Base-by-base conservation (phyloP, 805 yeast genomes). In the Kodamaea kaohsiungensis region DNA sequence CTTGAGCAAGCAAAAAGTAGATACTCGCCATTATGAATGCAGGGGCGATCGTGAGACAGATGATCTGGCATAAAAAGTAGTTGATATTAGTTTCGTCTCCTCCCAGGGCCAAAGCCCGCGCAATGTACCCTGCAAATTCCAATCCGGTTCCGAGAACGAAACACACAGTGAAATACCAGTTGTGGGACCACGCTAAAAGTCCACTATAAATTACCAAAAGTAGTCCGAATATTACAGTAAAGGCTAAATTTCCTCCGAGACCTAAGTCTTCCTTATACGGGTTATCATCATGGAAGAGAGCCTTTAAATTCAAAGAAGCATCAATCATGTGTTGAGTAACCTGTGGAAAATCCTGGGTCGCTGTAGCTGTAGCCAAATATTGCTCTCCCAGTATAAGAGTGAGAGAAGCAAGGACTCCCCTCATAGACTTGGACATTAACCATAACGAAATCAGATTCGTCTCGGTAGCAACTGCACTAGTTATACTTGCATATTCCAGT, bases 401-500 rank as follows among this genome's bases (percentile, higher is more conserved):
- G 49, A 70, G 57, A 2, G 78, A 72, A 1, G 77, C 78, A 47
- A 65, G 57, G 6, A 74, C 77, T 1, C 77, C 77, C 38, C 77
- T 57, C 13, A 60, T 43, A 15, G 48, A 33, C 16, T 43, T 43
- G 25, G 47, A 42, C 3, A 43, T 13, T n/a, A 17, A 4, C 38
- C 42, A 45, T n/a, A 50, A 46, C 19, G 48, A 18, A 22, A 50
- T 13, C 10, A 43, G 25, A 15, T 50, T 10, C 22, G 48, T 50
- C n/a, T 50, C 53, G 9, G 35, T 27, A 7, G 37, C 48, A 6
- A 40, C 48, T 9, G 25, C 48, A 30, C 42, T 25, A 13, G 53
- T 43, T 9, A 50, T 43, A 19, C 35, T 25, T 10, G 48, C 48
- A 13, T 9, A 19, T 9, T 18, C n/a, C 40, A 30, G 38, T 16